Conservation (phyloP, 352 stramenopile genomes). For the Phytophthora chlamydospora region DNA sequence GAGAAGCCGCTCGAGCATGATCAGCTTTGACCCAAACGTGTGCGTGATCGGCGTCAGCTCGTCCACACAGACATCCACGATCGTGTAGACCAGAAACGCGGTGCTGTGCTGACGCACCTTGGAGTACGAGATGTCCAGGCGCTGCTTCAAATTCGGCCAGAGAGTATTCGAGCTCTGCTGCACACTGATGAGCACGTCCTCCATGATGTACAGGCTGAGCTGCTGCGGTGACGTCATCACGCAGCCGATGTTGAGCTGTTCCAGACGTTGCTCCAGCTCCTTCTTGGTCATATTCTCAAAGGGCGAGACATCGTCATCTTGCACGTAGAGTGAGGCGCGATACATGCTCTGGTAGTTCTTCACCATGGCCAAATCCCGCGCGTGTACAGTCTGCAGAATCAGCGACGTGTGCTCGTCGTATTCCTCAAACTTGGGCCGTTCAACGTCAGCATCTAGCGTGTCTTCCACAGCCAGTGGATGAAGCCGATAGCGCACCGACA, state of each 20-base stretch:
- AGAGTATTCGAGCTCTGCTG: conserved; percentile 55
- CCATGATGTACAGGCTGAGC: conserved; percentile 77
- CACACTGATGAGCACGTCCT: conserved; percentile 78
- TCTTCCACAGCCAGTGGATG: conserved; percentile 88
- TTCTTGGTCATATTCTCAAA: conserved; percentile 74
- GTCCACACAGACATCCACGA: conserved; percentile 85
- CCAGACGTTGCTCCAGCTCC: conserved; percentile 64
- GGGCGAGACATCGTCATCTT: conserved; percentile 49
- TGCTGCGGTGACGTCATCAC: conserved; percentile 81
- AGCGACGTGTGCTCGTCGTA: conserved; percentile 88
- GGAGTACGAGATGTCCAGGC: conserved; percentile 80
- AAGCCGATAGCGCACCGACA: conserved; percentile 87
- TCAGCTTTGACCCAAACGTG: conserved; percentile 70
- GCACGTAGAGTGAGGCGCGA: conserved; percentile 65
- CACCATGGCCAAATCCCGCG: conserved; percentile 56
- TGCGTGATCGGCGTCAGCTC: conserved; percentile 79
- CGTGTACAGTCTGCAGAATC: conserved; percentile 69
- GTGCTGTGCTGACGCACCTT: conserved; percentile 81
- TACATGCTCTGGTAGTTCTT: conserved; percentile 80
- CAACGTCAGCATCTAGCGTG: conserved; percentile 73
- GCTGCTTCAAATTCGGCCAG: conserved; percentile 63
- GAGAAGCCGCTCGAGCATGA: conserved; percentile 73
- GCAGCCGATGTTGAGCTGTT: conserved; percentile 57
- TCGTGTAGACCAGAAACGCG: conserved; percentile 75
- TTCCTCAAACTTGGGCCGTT: conserved; percentile 86